Base-by-base conservation (phyloP, 2,329 filamentous ascomycete species). In the Fusarium napiforme region DNA sequence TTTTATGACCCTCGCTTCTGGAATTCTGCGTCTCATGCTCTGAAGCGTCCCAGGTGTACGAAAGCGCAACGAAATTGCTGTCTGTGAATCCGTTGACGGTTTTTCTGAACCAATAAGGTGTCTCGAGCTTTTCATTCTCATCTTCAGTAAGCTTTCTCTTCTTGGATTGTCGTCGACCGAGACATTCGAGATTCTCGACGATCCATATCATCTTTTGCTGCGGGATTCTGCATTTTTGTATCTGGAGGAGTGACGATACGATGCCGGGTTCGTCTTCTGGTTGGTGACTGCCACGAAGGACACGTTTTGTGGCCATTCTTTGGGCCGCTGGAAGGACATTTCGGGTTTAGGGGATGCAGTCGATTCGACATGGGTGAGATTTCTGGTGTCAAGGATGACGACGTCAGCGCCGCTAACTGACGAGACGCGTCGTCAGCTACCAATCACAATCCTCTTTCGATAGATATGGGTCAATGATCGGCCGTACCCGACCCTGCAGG, bases 201-300 rank as follows among this genome's bases (percentile, higher is more conserved):
- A 75, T 74, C 67, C 73, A 75, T 4, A 63, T 67, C 70, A 71
- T 75, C 9, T 75, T 75, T 15, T 75, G 70, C n/a, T 75, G 73
- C 0, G 73, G 60, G 3, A 68, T 39, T 2, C 53, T 30, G 9
- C 52, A 74, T 60, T 64, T 23, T 14, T 75, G 70, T 5, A 63
- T 69, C 11, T 75, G n/a, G 0, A 75, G 19, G 7, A 75, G 26
- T 5, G 63, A 50, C 5, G 63, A 40, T 1, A 74, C 19, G 10
- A 62, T 21, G 1, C 26, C 46, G 0, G 15, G 4, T 16, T 34
- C 16, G 3, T 39, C 11, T 6, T 26, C 14, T 8, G 43, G 5
- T 56, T 9, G 4, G 2, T 18, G 1, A 5, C 18, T 26, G 10
- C 23, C 50, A 7, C 23, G 21, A 34, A 16, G n/a, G 23, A 9